Base-by-base conservation (phyloP, 2,329 filamentous ascomycete genomes). In the Paramyrothecium sp. region DNA sequence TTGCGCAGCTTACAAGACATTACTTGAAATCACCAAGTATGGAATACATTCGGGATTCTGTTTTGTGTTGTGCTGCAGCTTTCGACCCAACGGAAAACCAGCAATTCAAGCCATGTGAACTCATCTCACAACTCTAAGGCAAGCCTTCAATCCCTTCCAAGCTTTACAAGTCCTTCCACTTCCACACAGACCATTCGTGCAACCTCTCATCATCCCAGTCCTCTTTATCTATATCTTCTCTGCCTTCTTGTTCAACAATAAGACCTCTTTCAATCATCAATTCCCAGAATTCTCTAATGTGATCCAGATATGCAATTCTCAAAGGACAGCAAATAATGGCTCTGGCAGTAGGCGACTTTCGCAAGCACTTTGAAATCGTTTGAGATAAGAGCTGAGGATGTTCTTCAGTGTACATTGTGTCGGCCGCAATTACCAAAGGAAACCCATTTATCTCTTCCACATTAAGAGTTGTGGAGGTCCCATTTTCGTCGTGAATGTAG, bases 371-470 rank as follows among this genome's bases (percentile, higher is more conserved):
- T 8, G 51, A 23, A 20, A 41, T 41, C 7, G 51, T 41, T 17
- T 53, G 51, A 10, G 51, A 53, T 12, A 53, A 13, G 16, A 53
- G 21, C 12, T 33, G 23, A 4, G 51, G 51, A 21, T 53, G 51
- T 3, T 53, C 51, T 21, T 53, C 51, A 3, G 51, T 53, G 51
- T 53, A 53, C 51, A 53, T 53, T 10, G 51, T 53, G 16, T 53
- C 51, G 7, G 51, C 51, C 17, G 51, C n/a, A 10, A 53, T 8
- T 5, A 53, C 33, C n/a, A 53, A 19, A 5, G 51, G 30, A 33
- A 53, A 53, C 3, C 30, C 30, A 12, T 53, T 34, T 3, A 53
- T n/a, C 20, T 17, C 30, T 11, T 41, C 30, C 4, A 41, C 20
- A 19, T 16, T 53, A 10, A 53, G 20, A 3, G 26, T 34, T 22